Evolutionary conservation across 1,139 yeast species (phyloP), one percentile per base, ranked within the genome.

Genomic region (Petasospora rhodanensis): DNA sequence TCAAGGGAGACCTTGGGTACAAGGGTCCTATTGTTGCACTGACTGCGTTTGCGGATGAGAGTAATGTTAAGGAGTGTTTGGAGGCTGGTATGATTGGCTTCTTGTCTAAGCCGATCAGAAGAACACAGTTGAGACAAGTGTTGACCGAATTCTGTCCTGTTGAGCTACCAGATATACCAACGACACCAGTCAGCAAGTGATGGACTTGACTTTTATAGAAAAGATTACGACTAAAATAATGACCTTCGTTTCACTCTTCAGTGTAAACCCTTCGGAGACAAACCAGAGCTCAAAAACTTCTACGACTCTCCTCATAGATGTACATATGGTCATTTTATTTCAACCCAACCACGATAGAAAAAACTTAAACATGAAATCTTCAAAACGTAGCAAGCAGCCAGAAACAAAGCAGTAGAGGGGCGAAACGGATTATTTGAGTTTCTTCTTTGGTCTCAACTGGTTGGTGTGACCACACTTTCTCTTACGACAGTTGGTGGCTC

Each of bases 401-500:
- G 34, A 32, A 34, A 32, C 30, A 32, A 32, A 29, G 41, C 35
- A 31, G 33, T 10, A 18, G 26, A 20, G 33, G 43, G 43, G 55
- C 54, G 56, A 61, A 69, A 68, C 64, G 64, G 72, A 67, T 73
- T 76, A 89, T 80, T 89, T 89, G 72, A 87, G 83, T 87, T 91
- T 91, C 95, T 91, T 91, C 95, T 89, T 89, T 76, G 96, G 96
- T 80, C 97, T 87, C 73, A 91, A 85, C 79, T 91, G 98, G 80
- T 91, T 91, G 71, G 96, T 79, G 94, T 91, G 98, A 65, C 98
- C 98, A 75, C 98, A 91, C 82, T 91, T 91, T 86, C 96, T 87
- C 97, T 91, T 91, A 80, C 98, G 87, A 82, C 98, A 91, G 96
- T 91, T 91, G 74, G 97, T 91, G 61, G 98, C 98, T 83, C 97